Conservation (phyloP, 768 basidiomycete species). For the Flagelloscypha sp. region DNA sequence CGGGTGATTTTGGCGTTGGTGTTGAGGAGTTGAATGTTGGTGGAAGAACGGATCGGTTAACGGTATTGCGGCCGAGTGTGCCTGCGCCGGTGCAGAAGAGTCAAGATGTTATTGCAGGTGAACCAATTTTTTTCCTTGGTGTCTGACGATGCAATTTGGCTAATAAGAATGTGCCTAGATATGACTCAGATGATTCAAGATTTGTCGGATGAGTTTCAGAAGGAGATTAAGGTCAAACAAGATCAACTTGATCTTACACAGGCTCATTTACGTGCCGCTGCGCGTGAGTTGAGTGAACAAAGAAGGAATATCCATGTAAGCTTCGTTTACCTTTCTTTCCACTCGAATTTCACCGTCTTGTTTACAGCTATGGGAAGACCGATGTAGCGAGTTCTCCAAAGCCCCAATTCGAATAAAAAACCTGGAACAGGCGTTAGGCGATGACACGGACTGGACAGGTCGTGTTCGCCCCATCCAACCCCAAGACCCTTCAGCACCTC, state of each 20-base stretch:
- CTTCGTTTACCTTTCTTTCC: too few relatives aligned
- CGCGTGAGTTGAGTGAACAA: constrained; percentile 84
- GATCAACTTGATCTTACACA: constrained; percentile 83
- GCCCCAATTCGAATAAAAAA: constrained; percentile 75
- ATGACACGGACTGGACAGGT: constrained; percentile 91
- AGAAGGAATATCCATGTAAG: constrained; percentile 81
- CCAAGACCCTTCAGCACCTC: too few relatives aligned
- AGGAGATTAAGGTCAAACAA: constrained; percentile 81
- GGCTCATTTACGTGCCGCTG: constrained; percentile 79
- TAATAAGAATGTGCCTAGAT: constrained; percentile 37
- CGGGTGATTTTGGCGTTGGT: constrained; percentile 93
- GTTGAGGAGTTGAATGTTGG: constrained; percentile 61
- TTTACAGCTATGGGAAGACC: constrained; percentile 63
- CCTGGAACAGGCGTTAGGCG: constrained; percentile 66
- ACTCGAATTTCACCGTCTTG: too few relatives aligned
- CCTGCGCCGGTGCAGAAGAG: constrained; percentile 79
- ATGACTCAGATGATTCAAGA: constrained; percentile 80
- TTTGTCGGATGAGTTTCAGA: constrained; percentile 68
- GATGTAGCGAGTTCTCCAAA: constrained; percentile 74
- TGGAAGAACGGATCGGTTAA: constrained; percentile 66
- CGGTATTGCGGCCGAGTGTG: constrained; percentile 64
- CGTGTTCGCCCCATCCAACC: too few relatives aligned
- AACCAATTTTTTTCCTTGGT: constrained; percentile 4
- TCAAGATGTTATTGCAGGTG: constrained; percentile 77
- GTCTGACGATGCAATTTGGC: constrained; percentile 3